Evolutionary conservation across 129 eudicot genomes (phyloP), one percentile per base, ranked within the genome.

Genomic region (Lactuca saligna): DNA sequence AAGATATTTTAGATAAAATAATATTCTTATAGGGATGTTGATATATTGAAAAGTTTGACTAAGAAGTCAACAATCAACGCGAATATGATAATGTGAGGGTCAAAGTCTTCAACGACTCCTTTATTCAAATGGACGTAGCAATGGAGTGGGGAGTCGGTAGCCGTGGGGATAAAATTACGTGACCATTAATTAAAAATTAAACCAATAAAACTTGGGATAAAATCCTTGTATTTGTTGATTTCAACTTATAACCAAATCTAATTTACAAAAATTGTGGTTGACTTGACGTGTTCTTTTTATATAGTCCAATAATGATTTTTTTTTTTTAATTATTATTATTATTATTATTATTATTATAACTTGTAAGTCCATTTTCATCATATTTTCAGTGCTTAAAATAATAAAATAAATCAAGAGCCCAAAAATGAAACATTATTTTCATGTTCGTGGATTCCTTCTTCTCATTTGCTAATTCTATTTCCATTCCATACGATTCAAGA

Each of bases 41-140:
- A 60, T 29, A 51, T 54, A 55, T 64, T 38, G 57, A 63, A 15
- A 14, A 54, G 42, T 51, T 59, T 37, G 68, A 59, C 61, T 12
- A 59, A 51, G 57, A 59, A 75, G 74, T 75, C 80, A 67, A 50
- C 35, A 75, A 38, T 75, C 80, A 60, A 75, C 69, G 35, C 49
- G 55, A 25, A 39, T 53, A 51, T 31, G 14, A 48, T 46, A 54
- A 58, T 48, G 17, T 48, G 61, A 65, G 3, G 41, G 61, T 75
- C 66, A 57, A 50, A 38, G 69, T 75, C 74, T 75, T 75, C 57
- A 50, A 68, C 35, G 32, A 67, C 73, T 50, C 48, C 29, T 48
- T 58, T 17, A 32, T 37, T 49, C 5, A 46, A 60, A n/a, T 57
- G 42, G 48, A 65, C 38, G 68, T 60, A 15, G 20, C 51, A 61